Base-by-base conservation (phyloP, 164 flowering plant species). In the Macadamia tetraphylla region DNA sequence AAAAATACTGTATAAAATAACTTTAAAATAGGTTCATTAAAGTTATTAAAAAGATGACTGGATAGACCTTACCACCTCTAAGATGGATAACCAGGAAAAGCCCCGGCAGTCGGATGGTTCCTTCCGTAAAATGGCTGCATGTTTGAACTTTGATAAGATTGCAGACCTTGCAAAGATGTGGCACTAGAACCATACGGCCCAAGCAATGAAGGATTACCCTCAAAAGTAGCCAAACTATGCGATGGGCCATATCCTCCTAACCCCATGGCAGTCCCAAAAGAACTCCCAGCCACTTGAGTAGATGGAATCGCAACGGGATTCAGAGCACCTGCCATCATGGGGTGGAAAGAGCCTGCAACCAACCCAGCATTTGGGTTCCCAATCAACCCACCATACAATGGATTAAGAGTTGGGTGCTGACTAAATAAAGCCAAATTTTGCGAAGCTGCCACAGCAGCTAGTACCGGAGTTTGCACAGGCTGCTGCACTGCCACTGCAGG, bases 61-160 rank as follows among this genome's bases (percentile, higher is more conserved):
- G 40, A 61, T n/a, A 51, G 17, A 61, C 35, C 80, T 73, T 81
- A 84, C 84, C 85, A 74, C 69, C 66, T 71, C 52, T 73, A 71
- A 10, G 79, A 67, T 3, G 83, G 74, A 69, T 71, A 76, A 13
- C 80, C 79, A 64, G 68, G 32, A 63, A 73, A 70, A 49, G 84
- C 46, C 15, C 82, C 81, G 62, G 70, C 71, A 18, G 74, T 18
- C 49, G 63, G 64, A 31, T 57, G 49, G 49, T 62, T 64, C 57
- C 74, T 64, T 62, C 58, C 61, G 52, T 61, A 35, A 0, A 77
- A 60, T 18, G 75, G 48, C 66, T 67, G 82, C 60, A 73, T 67
- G 10, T 73, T 68, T 6, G 71, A 10, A 67, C 31, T 70, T 7
- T 77, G 80, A 71, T 74, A 79, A 14, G 69, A 58, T 35, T 71